These are phyloP conservation scores for Cocos nucifera DNA, from an alignment of 176 grass and related monocot genomes.

Conservation along the genomic window DNA sequence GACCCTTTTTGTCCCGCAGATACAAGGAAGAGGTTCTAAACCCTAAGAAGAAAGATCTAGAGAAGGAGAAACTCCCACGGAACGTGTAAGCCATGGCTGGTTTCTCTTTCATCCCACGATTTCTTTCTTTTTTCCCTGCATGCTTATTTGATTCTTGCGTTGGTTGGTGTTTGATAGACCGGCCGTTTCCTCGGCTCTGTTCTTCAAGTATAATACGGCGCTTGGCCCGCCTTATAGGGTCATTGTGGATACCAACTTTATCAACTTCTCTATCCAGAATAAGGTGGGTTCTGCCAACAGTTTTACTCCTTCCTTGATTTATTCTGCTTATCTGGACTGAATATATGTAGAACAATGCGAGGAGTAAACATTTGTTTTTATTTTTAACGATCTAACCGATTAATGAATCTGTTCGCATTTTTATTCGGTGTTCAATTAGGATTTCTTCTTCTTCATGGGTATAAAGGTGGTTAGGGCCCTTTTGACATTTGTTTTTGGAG, in stretches of 20 bases:
- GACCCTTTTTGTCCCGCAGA: not conserved
- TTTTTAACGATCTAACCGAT: no score
- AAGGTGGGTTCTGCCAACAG: slow-evolving; percentile 22
- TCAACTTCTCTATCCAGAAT: slow-evolving; percentile 97
- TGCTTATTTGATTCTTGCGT: not conserved
- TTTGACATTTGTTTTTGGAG: no score
- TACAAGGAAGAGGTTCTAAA: not conserved
- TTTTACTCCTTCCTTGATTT: not conserved
- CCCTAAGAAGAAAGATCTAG: not conserved
- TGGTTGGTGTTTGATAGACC: slow-evolving; percentile 24
- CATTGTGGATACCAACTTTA: slow-evolving; percentile 97
- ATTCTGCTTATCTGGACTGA: not conserved
- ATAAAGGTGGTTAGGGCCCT: no score
- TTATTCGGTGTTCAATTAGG: no score
- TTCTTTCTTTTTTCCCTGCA: not conserved
- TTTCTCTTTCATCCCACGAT: not conserved
- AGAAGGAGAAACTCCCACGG: not conserved
- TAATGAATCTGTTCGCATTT: no score
- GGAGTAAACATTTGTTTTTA: no score
- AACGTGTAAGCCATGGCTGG: slow-evolving; percentile 32
- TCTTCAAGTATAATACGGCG: slow-evolving; percentile 90
- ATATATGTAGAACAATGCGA: no score
- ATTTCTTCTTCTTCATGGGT: no score
- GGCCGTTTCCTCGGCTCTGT: slow-evolving; percentile 55
- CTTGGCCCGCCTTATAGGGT: slow-evolving; percentile 79